These are phyloP conservation scores for Podospora conica DNA, from an alignment of 495 filamentous ascomycete genomes.

Conservation along the genomic window DNA sequence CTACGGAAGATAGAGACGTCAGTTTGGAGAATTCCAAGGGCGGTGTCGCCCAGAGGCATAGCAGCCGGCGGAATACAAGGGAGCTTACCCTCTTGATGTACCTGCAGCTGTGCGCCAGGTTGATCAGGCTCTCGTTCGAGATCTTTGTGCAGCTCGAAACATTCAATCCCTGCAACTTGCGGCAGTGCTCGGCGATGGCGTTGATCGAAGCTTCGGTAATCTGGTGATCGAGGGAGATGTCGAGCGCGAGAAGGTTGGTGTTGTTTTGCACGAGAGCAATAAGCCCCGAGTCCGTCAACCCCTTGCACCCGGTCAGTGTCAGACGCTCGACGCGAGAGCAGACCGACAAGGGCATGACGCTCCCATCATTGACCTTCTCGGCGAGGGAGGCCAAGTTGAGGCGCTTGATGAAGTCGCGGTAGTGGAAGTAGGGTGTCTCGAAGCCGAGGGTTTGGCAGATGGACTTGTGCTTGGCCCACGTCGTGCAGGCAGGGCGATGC, in stretches of 20 bases:
- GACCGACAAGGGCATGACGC: slow-evolving; percentile 67
- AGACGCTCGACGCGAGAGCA: slow-evolving; percentile 92
- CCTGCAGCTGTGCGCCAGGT: slow-evolving; percentile 76
- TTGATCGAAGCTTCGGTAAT: slow-evolving; percentile 80
- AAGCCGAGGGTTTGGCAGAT: slow-evolving; percentile 71
- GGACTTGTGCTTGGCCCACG: slow-evolving; percentile 68
- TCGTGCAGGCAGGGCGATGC: slow-evolving; percentile 87
- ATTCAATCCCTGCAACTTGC: slow-evolving; percentile 85
- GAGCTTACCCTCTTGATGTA: slow-evolving; percentile 76
- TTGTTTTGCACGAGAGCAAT: slow-evolving; percentile 74
- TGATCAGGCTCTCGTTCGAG: slow-evolving; percentile 75
- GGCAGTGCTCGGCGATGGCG: slow-evolving; percentile 74
- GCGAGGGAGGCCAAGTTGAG: slow-evolving; percentile 80
- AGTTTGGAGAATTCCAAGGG: slow-evolving; percentile 12
- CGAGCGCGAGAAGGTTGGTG: slow-evolving; percentile 76
- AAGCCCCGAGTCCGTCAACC: slow-evolving; percentile 77
- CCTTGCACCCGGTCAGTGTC: slow-evolving; percentile 84
- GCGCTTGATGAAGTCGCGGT: slow-evolving; percentile 79
- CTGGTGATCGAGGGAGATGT: slow-evolving; percentile 72
- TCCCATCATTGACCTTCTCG: slow-evolving; percentile 78
- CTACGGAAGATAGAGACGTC: slow-evolving; percentile 40
- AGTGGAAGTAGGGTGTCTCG: slow-evolving; percentile 68
- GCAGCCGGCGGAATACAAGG: neutral
- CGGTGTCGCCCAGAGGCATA: neutral
- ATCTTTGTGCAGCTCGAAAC: slow-evolving; percentile 80